Evolutionary conservation across 1,284 basidiomycete genomes (phyloP).

Genomic region (Trichosporon sp.): DNA sequence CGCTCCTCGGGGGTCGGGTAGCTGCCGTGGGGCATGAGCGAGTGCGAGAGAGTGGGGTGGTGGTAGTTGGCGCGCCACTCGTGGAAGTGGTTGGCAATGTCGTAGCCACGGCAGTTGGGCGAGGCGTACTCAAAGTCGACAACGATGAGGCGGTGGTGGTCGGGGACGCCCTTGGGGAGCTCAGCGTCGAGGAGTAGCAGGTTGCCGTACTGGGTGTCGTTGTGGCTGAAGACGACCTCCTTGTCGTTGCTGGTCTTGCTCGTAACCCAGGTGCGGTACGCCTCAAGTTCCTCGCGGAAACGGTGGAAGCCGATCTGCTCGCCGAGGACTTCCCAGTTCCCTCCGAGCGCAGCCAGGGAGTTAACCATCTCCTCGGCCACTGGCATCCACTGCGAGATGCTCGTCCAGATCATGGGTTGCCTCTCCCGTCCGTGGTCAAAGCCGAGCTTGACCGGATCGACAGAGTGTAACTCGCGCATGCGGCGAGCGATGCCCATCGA

Average conservation of each 20-base stretch:
- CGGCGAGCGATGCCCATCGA: slow-evolving; percentile 82
- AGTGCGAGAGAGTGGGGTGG: slow-evolving; percentile 68
- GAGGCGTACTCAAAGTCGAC: slow-evolving; percentile 94
- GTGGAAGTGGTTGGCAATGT: slow-evolving; percentile 94
- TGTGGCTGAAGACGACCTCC: slow-evolving; percentile 62
- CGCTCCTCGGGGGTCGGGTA: slow-evolving; percentile 78
- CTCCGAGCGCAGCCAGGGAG: slow-evolving; percentile 38
- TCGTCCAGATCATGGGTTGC: slow-evolving; percentile 63
- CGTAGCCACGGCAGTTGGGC: slow-evolving; percentile 83
- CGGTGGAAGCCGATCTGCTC: slow-evolving; percentile 49
- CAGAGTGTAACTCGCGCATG: slow-evolving; percentile 91
- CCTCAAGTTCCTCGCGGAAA: slow-evolving; percentile 49
- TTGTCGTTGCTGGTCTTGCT: slow-evolving; percentile 44
- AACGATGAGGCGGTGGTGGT: slow-evolving; percentile 75
- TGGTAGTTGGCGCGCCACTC: slow-evolving; percentile 91
- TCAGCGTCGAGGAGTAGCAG: slow-evolving; percentile 70
- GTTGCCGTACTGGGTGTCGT: slow-evolving; percentile 93
- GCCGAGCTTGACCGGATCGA: slow-evolving; percentile 71
- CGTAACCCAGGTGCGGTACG: slow-evolving; percentile 50
- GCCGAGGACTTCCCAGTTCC: slow-evolving; percentile 50
- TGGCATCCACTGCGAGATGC: slow-evolving; percentile 66
- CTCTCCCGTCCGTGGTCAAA: slow-evolving; percentile 61
- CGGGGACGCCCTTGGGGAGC: slow-evolving; percentile 57
- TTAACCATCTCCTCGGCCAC: slow-evolving; percentile 45
- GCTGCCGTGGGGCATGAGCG: slow-evolving; percentile 67